These are phyloP conservation scores for Dittrichia graveolens DNA, from an alignment of 129 eudicot species.

Conservation along the genomic window DNA sequence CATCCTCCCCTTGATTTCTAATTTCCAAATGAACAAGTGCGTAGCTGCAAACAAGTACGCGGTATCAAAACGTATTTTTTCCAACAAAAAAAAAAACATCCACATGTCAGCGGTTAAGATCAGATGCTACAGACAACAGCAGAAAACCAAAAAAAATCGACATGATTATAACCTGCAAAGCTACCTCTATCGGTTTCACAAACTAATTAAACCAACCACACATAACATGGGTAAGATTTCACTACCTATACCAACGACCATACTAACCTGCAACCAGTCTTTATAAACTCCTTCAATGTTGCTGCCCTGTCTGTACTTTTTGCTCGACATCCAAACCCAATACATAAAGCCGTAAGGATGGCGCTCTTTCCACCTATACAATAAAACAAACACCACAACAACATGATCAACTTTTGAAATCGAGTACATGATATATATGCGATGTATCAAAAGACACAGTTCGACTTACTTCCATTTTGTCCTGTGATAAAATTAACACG, in stretches of 20 bases:
- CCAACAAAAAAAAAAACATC: conserved; percentile 10
- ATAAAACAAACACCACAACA: conserved; percentile 3
- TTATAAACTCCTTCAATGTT: conserved; percentile 80
- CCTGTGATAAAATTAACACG: conserved; percentile 90
- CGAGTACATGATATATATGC: background rate
- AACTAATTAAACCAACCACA: background rate
- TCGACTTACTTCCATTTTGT: conserved; percentile 84
- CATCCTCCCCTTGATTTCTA: conserved; percentile 84
- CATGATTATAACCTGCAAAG: background rate
- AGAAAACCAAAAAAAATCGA: background rate
- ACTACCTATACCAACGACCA: background rate
- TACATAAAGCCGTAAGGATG: conserved; percentile 86
- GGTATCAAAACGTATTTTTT: conserved; percentile 17
- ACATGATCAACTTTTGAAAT: background rate
- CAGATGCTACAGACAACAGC: conserved; percentile 6
- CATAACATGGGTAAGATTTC: background rate
- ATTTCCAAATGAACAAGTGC: conserved; percentile 85
- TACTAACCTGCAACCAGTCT: conserved; percentile 86
- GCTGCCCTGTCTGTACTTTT: conserved; percentile 89
- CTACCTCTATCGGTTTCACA: background rate
- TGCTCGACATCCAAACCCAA: conserved; percentile 92
- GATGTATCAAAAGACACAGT: background rate
- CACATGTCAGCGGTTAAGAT: background rate
- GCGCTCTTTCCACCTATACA: conserved; percentile 94
- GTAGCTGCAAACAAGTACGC: conserved; percentile 46